Percentiles rank a stretch among this genome's conserved stretches.
Evolutionary conservation across 139 green algal genomes (phyloP).

Genomic region (Coelastrella sp.): DNA sequence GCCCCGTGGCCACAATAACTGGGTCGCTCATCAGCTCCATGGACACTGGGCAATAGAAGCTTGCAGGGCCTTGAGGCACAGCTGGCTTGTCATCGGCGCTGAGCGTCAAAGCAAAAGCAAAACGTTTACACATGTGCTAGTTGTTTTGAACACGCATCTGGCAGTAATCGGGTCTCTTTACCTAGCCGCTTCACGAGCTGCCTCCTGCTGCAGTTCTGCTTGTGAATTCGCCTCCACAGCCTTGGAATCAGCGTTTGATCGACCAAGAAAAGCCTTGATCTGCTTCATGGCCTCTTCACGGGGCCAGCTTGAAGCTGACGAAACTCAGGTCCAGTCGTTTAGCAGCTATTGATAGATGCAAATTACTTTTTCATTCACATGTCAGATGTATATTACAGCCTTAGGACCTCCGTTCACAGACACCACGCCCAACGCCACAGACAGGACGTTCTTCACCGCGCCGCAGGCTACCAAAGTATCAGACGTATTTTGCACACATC

Average conservation of each 20-base stretch:
- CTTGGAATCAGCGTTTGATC: not conserved
- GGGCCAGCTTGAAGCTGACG: no score
- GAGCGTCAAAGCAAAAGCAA: not conserved
- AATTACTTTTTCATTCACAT: no score
- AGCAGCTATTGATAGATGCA: no score
- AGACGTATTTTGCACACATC: no score
- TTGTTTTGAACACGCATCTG: not conserved
- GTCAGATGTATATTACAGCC: no score
- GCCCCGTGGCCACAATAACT: constrained; percentile 93
- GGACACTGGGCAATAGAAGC: constrained; percentile 88
- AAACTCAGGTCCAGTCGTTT: no score
- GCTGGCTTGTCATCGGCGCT: constrained; percentile 10
- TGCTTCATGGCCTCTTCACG: constrained; percentile 30
- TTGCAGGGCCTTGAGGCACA: constrained; percentile 55
- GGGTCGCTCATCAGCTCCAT: constrained; percentile 96
- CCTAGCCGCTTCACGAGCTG: constrained; percentile 14
- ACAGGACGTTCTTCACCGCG: no score
- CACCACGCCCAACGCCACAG: no score
- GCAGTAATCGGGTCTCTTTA: not conserved
- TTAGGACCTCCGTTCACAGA: no score
- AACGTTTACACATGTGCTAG: not conserved
- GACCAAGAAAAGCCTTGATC: constrained; percentile 41
- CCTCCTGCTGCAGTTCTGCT: constrained; percentile 19
- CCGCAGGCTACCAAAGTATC: no score
- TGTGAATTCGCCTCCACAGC: not conserved